A percentile compares a stretch with the other conserved stretches of the same genome.
These are phyloP conservation scores for Plectosphaerella cucumerina DNA, from an alignment of 2,329 filamentous ascomycete genomes.

Conservation along the genomic window DNA sequence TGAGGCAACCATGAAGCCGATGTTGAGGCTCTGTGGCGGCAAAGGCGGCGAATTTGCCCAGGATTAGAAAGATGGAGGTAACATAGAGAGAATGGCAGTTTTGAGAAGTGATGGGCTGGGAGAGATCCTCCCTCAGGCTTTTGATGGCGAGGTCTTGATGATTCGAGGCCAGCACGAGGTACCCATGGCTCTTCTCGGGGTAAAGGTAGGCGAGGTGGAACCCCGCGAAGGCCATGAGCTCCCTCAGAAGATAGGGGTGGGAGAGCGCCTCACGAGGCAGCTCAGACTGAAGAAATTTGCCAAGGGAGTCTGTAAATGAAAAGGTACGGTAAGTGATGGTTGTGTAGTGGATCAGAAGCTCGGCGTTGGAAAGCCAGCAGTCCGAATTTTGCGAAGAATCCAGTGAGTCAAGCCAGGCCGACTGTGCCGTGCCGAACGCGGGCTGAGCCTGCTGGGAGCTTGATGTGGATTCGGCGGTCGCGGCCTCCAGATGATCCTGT, in stretches of 20 bases:
- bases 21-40: neutral
- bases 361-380: neutral
- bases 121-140: neutral
- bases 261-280: neutral
- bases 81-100: conserved; percentile 1
- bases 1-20: neutral
- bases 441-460: neutral
- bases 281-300: neutral
- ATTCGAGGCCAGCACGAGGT: neutral
- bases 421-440: neutral
- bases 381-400: neutral
- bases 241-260: neutral
- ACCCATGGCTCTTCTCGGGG: neutral
- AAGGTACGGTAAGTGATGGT: neutral
- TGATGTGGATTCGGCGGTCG: too few species aligned
- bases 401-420: neutral
- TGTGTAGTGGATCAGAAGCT: neutral
- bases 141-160: neutral
- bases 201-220: neutral
- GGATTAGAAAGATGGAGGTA: conserved; percentile 7
- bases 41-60: conserved; percentile 4
- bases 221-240: neutral
- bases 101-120: neutral
- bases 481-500: neutral
- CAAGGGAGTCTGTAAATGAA: neutral